Percentiles rank a stretch among this genome's conserved stretches.
These are phyloP conservation scores for Kickxella alabastrina DNA, from an alignment of 192 early-diverging fungal genomes.

Conservation along the genomic window DNA sequence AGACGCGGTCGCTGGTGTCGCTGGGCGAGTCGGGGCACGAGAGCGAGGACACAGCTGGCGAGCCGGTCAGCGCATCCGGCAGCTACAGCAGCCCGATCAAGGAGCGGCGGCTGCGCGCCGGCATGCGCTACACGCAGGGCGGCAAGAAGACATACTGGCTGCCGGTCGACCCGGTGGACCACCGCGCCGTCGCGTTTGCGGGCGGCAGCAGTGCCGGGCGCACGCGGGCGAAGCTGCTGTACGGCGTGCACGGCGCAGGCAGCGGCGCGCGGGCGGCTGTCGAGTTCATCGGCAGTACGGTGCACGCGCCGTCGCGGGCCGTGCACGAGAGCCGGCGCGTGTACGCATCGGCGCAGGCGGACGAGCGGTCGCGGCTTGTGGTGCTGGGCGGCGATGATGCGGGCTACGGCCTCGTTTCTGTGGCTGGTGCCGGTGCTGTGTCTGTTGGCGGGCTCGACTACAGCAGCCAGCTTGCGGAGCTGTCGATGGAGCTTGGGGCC, in stretches of 20 bases:
- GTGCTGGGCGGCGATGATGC: too few species aligned
- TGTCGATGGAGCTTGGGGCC: conserved; percentile 37
- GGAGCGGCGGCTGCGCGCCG: conserved; percentile 50
- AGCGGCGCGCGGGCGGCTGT: conserved; percentile 15
- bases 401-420: neutral
- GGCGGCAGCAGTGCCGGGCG: conserved; percentile 30
- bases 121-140: conserved; percentile 54
- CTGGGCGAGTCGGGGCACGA: too few species aligned
- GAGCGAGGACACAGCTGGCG: too few species aligned
- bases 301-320: conserved; percentile 35
- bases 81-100: conserved; percentile 31
- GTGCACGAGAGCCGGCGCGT: conserved; percentile 36
- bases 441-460: neutral
- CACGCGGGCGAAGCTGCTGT: conserved; percentile 20
- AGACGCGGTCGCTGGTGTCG: neutral
- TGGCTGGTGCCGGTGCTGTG: neutral
- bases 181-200: conserved; percentile 43
- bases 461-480: conserved; percentile 19
- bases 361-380: conserved; percentile 30
- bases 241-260: conserved; percentile 10
- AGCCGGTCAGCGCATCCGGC: too few species aligned
- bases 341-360: too few species aligned
- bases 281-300: conserved; percentile 32
- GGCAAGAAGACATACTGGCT: conserved; percentile 56
- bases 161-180: conserved; percentile 46